phyloP scores from a whole-genome alignment of 208 protist genomes.

The Acanthamoeba sp. region DNA sequence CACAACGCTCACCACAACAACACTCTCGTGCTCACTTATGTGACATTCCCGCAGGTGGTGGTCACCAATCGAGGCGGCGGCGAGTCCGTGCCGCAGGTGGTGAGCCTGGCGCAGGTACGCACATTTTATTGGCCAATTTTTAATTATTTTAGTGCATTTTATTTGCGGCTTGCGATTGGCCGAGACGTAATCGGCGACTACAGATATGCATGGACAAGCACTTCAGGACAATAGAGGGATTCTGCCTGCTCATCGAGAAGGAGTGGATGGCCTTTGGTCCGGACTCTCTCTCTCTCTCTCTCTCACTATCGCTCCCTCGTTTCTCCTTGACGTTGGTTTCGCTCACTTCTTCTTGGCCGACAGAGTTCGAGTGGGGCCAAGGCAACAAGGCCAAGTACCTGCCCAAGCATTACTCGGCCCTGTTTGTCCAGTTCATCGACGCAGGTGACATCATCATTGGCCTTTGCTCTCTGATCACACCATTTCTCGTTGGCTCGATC shows the following conservation, averaged over 20 bases:
- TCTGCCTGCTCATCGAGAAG: constrained; percentile 93
- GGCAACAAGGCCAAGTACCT: background rate
- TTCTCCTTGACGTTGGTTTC: too few species aligned
- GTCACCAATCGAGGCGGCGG: background rate
- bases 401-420: background rate
- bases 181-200: too few species aligned
- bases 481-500: too few species aligned
- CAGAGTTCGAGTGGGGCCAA: background rate
- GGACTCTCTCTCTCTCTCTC: too few species aligned
- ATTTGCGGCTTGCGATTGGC: too few species aligned
- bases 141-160: too few species aligned
- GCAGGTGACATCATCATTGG: background rate
- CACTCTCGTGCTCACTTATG: too few species aligned
- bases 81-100: background rate
- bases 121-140: too few species aligned
- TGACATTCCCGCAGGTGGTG: background rate
- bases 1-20: too few species aligned
- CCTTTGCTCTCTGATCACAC: too few species aligned
- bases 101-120: background rate
- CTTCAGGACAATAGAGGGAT: constrained; percentile 95
- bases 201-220: constrained; percentile 91
- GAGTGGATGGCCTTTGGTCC: constrained; percentile 91
- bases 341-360: too few species aligned
- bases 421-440: constrained; percentile 55
- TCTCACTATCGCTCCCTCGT: too few species aligned